A percentile compares a stretch with the other conserved stretches of the same genome.
Evolutionary conservation across 2,329 filamentous ascomycete genomes (phyloP).

Genomic region (Aureobasidium mangrovei): DNA sequence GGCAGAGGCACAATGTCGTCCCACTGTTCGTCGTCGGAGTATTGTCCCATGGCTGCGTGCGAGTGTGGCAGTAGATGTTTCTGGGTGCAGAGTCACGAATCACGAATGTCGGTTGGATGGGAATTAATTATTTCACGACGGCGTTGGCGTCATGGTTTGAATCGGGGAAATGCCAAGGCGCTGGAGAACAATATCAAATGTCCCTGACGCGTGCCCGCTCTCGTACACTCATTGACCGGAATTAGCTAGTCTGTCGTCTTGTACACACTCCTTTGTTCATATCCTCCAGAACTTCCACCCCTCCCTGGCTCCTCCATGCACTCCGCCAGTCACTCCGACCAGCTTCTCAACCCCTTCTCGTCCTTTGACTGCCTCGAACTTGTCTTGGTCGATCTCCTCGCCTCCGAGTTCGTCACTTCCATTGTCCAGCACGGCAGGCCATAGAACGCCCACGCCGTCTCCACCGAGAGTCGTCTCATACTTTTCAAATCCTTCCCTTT

Average conservation of each 20-base stretch:
- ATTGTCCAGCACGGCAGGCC: slow-evolving; percentile 84
- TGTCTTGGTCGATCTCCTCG: slow-evolving; percentile 87
- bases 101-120: too few relatives aligned
- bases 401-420: slow-evolving; percentile 72
- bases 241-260: not conserved
- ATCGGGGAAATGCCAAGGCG: slow-evolving; percentile 4
- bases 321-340: slow-evolving; percentile 58
- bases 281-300: slow-evolving; percentile 31
- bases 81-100: not conserved
- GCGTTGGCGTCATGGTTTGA: slow-evolving; percentile 9
- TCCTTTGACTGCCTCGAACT: slow-evolving; percentile 74
- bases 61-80: not conserved
- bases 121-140: not conserved
- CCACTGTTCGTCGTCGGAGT: slow-evolving; percentile 66
- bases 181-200: slow-evolving; percentile 6
- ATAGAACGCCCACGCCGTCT: slow-evolving; percentile 87
- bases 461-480: slow-evolving; percentile 88
- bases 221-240: not conserved
- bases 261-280: not conserved
- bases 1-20: slow-evolving; percentile 75
- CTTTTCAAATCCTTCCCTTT: slow-evolving; percentile 59
- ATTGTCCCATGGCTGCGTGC: slow-evolving; percentile 32
- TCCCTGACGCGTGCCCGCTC: not conserved
- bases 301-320: slow-evolving; percentile 20
- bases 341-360: slow-evolving; percentile 78